These are phyloP conservation scores for Phytopythium litorale DNA, from an alignment of 352 stramenopile species.

Conservation along the genomic window DNA sequence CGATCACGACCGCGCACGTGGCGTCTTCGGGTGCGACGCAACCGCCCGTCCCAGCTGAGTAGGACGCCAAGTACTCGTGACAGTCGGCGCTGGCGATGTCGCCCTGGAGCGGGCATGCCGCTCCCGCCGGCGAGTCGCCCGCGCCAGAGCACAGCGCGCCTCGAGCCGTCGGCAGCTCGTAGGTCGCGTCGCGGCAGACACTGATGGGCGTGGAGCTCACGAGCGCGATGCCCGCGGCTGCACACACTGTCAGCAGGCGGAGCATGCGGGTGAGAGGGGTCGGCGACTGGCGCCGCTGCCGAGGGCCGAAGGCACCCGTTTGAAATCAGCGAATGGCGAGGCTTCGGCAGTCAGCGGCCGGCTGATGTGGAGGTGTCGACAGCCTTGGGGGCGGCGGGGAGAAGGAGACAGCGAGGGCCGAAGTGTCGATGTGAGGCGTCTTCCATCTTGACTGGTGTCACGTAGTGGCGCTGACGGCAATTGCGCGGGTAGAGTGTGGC, in stretches of 20 bases:
- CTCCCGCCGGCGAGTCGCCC: conserved; percentile 20
- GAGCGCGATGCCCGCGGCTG: background rate
- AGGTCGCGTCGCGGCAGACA: conserved; percentile 1
- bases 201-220: background rate
- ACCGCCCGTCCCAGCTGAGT: conserved; percentile 1
- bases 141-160: conserved; percentile 45
- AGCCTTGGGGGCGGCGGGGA: background rate
- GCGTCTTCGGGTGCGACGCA: conserved; percentile 41
- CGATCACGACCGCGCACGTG: conserved; percentile 35
- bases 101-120: conserved; percentile 29
- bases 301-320: background rate
- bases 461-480: background rate
- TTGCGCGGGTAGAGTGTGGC: background rate
- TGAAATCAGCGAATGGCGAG: conserved; percentile 2
- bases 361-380: background rate
- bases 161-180: conserved; percentile 15
- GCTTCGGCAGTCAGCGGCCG: background rate
- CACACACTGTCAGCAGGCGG: background rate
- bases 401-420: background rate
- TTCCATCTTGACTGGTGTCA: background rate
- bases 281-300: background rate
- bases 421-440: no score
- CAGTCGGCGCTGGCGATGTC: conserved; percentile 36
- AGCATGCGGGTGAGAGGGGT: background rate
- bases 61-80: conserved; percentile 41